A percentile compares a stretch with the other conserved stretches of the same genome.
Conservation (phyloP, 495 filamentous ascomycete species). For the Daldinia loculata region DNA sequence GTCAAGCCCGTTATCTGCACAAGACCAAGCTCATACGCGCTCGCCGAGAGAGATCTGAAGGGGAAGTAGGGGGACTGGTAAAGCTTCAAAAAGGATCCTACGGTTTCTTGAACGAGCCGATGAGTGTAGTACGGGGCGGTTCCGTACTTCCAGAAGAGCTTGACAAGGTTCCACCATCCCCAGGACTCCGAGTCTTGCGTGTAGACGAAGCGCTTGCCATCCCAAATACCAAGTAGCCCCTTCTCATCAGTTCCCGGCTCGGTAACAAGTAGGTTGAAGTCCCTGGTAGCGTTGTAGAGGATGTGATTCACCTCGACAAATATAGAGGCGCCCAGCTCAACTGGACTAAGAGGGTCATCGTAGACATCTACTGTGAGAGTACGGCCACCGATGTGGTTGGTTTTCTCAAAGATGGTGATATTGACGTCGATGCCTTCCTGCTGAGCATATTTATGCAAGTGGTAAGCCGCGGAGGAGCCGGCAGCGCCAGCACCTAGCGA, state of each 20-base stretch:
- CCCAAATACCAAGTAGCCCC: conserved; percentile 78
- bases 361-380: conserved; percentile 88
- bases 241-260: conserved; percentile 49
- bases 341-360: conserved; percentile 70
- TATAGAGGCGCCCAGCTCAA: conserved; percentile 92
- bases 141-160: conserved; percentile 88
- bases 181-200: conserved; percentile 60
- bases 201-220: conserved; percentile 81
- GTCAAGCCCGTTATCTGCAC: conserved; percentile 69
- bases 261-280: conserved; percentile 68
- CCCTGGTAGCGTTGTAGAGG: conserved; percentile 75
- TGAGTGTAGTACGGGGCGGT: conserved; percentile 76
- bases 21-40: conserved; percentile 71
- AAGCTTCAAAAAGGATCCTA: conserved; percentile 78
- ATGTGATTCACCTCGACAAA: conserved; percentile 90
- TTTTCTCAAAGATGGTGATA: conserved; percentile 90
- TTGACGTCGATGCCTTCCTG: conserved; percentile 63
- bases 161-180: conserved; percentile 81
- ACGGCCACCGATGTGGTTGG: conserved; percentile 81
- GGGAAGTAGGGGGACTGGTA: conserved; percentile 87
- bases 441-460: conserved; percentile 74
- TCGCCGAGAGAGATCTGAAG: conserved; percentile 75
- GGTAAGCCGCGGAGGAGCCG: conserved; percentile 86
- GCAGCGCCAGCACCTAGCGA: conserved; percentile 84
- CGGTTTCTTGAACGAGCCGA: conserved; percentile 73